Percentiles rank a stretch among this genome's conserved stretches.
These are phyloP conservation scores for Ganoderma meredithae DNA, from an alignment of 1,284 basidiomycete genomes.

Conservation along the genomic window DNA sequence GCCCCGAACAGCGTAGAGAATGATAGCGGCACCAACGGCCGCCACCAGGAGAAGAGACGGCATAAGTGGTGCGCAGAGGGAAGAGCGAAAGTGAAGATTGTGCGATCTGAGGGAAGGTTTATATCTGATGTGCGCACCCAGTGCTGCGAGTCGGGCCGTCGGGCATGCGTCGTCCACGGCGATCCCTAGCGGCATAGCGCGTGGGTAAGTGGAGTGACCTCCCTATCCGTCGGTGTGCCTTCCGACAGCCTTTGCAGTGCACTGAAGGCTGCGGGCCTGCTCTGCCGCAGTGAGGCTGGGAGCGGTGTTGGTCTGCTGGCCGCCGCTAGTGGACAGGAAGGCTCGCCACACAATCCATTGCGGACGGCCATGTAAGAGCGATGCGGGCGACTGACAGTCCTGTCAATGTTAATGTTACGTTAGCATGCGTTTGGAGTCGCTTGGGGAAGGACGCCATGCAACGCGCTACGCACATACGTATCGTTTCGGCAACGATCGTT, in stretches of 20 bases:
- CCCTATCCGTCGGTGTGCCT: background rate
- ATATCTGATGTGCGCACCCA: background rate
- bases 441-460: background rate
- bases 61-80: background rate
- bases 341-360: background rate
- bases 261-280: constrained; percentile 3
- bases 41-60: background rate
- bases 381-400: background rate
- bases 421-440: background rate
- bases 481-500: background rate
- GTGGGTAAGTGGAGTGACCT: background rate
- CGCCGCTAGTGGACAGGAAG: background rate
- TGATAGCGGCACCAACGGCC: background rate
- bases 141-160: background rate
- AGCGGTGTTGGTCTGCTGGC: background rate
- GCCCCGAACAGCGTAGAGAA: background rate
- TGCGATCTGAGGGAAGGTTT: background rate
- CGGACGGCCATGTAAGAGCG: background rate
- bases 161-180: background rate
- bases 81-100: background rate
- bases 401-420: background rate
- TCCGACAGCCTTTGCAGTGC: background rate
- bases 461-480: background rate
- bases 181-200: background rate
- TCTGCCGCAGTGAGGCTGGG: background rate